A percentile compares a stretch with the other conserved stretches of the same genome.
These are phyloP conservation scores for Amborella trichopoda DNA, from an alignment of 164 flowering plant genomes.

Conservation along the genomic window DNA sequence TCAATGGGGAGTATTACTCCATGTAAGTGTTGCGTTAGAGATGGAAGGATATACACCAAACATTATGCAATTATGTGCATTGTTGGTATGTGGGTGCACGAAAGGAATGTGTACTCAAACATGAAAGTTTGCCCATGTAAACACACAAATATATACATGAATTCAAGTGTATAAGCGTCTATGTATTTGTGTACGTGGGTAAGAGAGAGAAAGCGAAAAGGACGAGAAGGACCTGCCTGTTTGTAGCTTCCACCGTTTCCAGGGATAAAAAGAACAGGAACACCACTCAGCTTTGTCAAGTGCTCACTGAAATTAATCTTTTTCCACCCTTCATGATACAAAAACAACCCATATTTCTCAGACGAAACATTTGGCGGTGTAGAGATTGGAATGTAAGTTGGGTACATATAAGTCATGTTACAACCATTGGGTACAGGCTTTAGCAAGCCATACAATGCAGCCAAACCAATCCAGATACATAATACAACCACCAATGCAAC, in stretches of 20 bases:
- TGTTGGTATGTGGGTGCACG: too few relatives aligned
- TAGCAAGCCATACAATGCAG: slow-evolving; percentile 45
- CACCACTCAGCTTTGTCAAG: slow-evolving; percentile 66
- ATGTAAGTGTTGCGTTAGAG: too few relatives aligned
- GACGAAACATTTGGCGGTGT: slow-evolving; percentile 30
- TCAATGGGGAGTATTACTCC: too few relatives aligned
- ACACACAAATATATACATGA: too few relatives aligned
- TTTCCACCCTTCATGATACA: slow-evolving; percentile 98
- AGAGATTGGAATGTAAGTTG: slow-evolving; percentile 76
- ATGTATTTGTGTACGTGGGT: too few relatives aligned
- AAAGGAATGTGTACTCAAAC: too few relatives aligned
- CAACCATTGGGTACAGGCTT: slow-evolving; percentile 76
- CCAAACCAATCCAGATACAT: slow-evolving; percentile 31
- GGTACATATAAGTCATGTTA: slow-evolving; percentile 95
- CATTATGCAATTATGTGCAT: too few relatives aligned
- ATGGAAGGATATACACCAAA: too few relatives aligned
- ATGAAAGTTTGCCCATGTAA: too few relatives aligned
- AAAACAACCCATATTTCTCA: slow-evolving; percentile 56
- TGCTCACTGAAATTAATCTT: slow-evolving; percentile 77
- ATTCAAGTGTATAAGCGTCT: too few relatives aligned
- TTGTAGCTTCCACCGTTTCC: slow-evolving; percentile 99
- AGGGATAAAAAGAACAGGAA: slow-evolving; percentile 91
- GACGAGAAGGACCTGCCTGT: slow-evolving; percentile 42
- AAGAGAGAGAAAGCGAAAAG: too few relatives aligned
- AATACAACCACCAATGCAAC: slow-evolving; percentile 26